Base-by-base conservation (phyloP, 2,329 filamentous ascomycete genomes). In the Microcyclosporella mali region DNA sequence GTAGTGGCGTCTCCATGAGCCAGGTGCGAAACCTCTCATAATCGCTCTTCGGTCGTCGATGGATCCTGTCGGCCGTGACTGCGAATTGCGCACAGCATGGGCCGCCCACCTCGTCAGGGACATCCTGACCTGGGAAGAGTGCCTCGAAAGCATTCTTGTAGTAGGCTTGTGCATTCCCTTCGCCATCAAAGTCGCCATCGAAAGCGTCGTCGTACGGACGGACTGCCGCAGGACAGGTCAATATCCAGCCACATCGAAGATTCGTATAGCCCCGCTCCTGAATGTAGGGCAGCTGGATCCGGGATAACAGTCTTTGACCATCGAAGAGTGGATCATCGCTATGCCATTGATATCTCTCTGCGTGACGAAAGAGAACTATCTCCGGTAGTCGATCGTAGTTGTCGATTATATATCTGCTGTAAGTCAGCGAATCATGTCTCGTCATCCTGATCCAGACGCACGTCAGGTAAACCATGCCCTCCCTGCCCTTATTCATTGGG, bases 301-400 rank as follows among this genome's bases (percentile, higher is more conserved):
- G 67, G 16, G 65, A 63, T 2, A 78, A 62, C 57, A 74, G 66
- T 4, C 67, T 67, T 1, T 72, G 60, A 7, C 72, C 71, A 47
- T 73, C 70, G 48, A 73, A 73, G 12, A 68, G 50, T 31, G 69
- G 56, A 34, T 73, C 71, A 48, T 78, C 72, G 49, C 75, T 76
- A 52, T 78, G 75, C 75, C 74, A 78, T 43, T 73, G 66, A 18
- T 65, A 62, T 33, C 77, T 70, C 41, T 78, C 71, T 14, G 75
- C 70, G 54, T 81, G 78, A 49, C 76, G 70, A 59, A 82, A 78
- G 49, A 81, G 70, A 45, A 78, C 69, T 31, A 77, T 64, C 54
- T 51, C 70, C 2, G 76, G 71, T 3, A 81, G 69, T 3, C 64
- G 52, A 51, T 79, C 67, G 61, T 81, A 81, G 56, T 76, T 70